Evolutionary conservation across 345 rosid genomes (phyloP), one percentile per base, ranked within the genome.

Genomic region (Sisymbrium irio): DNA sequence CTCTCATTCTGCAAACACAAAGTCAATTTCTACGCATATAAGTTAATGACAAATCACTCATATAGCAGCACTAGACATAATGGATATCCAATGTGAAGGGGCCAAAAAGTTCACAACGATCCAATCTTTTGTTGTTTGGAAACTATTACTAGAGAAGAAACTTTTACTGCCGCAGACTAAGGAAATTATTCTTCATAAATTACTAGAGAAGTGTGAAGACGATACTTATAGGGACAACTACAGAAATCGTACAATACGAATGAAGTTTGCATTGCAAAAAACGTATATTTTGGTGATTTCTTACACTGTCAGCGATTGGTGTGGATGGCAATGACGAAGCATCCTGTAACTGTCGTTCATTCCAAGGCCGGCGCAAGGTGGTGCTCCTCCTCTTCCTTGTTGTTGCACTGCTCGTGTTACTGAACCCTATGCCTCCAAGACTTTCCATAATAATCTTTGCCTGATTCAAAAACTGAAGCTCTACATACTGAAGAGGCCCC

Each of bases 361-460:
- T 85, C 81, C 89, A 77, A 71, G 91, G 93, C 22, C 93, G 87
- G 36, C 93, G 91, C 8, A 84, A 36, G 22, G 82, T 77, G 57
- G 63, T 83, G 59, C 90, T 90, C 72, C 96, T 82, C 83, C 81
- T 86, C 85, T 86, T 90, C 85, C 78, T 86, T 22, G 84, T 80
- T 35, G 89, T 79, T 35, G 89, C 83, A 80, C 78, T 85, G 67
- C 78, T 83, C 37, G 80, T 80, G 35, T 83, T 83, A 72, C 87
- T 81, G 64, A 90, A 87, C 30, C 86, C 82, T 33, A 80, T 56
- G 58, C 82, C 69, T 64, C 84, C 80, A 5, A 85, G 82, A 62
- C 83, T 85, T 15, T 90, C 93, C 93, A 90, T 90, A 12, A 62
- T 0, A 9, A 11, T n/a, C 28, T 17, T 47, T 27, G 20, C 30